Evolutionary conservation across 2,329 filamentous ascomycete genomes (phyloP), one percentile per base, ranked within the genome.

Genomic region (Ramichloridium luteum): DNA sequence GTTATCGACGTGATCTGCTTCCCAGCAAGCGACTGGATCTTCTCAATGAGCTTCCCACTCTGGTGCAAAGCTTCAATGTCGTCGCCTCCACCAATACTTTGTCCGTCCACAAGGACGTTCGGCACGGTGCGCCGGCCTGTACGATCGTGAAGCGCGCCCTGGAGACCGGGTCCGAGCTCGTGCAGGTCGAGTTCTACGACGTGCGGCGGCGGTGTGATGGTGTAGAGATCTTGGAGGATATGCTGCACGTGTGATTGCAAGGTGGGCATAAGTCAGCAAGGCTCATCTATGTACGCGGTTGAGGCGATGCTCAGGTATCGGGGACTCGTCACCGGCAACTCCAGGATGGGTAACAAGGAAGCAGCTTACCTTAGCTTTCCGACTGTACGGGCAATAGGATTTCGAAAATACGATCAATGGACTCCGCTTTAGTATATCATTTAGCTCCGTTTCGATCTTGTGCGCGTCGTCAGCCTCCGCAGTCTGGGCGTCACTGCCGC

Each of bases 331-430:
- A n/a, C n/a, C n/a, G n/a, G n/a, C n/a, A n/a, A n/a, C n/a, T n/a
- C n/a, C n/a, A n/a, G n/a, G n/a, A n/a, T n/a, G n/a, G n/a, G n/a
- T n/a, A n/a, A n/a, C n/a, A n/a, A n/a, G n/a, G n/a, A 16, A 22
- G n/a, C 8, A 16, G 29, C 39, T 13, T 39, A 50, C 47, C 60
- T 98, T 98, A 27, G 90, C 90, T 46, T 74, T 76, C 53, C 76
- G 79, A 31, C 85, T 94, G 60, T 72, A 78, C 1, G 80, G 84
- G 57, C 90, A 98, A 61, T 88, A 93, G 1, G 80, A 74, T 59
- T 98, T 96, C 42, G 85, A 93, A 63, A 96, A 96, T 48, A 98
- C 83, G 54, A 94, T 81, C 38, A 96, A 77, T 11, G 88, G 85
- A 3, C 82, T 76, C 51, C 76, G 79, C 62, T 86, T 90, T 23